Percentiles rank a stretch among this genome's conserved stretches.
phyloP scores from a whole-genome alignment of 2,329 filamentous ascomycete genomes.

The Aspergillus sp. region DNA sequence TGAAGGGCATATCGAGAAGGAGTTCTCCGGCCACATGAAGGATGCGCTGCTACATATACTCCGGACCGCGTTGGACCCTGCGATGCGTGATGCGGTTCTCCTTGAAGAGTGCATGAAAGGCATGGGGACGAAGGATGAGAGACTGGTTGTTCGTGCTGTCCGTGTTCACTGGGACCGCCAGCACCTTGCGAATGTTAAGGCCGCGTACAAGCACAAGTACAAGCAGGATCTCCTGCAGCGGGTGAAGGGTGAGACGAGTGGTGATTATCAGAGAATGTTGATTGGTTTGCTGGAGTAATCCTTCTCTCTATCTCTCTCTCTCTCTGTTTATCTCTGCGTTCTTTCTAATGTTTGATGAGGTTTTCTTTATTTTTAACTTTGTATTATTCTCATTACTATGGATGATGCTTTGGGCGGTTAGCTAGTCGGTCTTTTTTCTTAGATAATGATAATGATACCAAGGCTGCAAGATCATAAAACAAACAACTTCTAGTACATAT shows the following conservation, averaged over 20 bases:
- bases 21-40: constrained; percentile 92
- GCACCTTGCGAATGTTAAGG: constrained; percentile 74
- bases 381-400: background rate
- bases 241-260: constrained; percentile 79
- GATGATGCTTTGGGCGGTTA: background rate
- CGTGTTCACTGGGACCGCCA: constrained; percentile 78
- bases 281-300: constrained; percentile 59
- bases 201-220: constrained; percentile 72
- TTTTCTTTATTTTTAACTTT: background rate
- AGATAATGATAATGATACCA: background rate
- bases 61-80: constrained; percentile 73
- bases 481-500: too few species aligned
- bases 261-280: constrained; percentile 77
- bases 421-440: background rate
- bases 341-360: background rate
- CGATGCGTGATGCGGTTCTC: constrained; percentile 76
- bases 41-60: constrained; percentile 78
- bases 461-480: background rate
- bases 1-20: constrained; percentile 71
- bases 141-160: constrained; percentile 75
- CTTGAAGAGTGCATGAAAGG: constrained; percentile 89
- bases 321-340: background rate
- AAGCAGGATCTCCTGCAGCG: constrained; percentile 65
- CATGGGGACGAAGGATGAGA: constrained; percentile 77
- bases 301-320: background rate